Evolutionary conservation across 371 early-diverging fungal genomes (phyloP).

Genomic region (Rhizopus stolonifer): DNA sequence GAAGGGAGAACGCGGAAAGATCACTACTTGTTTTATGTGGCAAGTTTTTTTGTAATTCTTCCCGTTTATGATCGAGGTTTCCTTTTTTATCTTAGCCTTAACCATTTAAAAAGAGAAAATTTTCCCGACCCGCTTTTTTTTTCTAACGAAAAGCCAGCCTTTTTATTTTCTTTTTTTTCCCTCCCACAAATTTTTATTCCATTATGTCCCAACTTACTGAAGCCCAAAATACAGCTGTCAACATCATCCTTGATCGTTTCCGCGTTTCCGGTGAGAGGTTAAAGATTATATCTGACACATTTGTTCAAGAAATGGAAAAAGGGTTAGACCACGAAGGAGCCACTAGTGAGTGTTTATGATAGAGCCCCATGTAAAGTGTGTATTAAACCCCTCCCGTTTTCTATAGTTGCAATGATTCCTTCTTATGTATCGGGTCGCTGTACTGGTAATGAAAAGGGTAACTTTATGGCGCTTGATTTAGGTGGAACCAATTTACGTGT

Average conservation of each 20-base stretch:
- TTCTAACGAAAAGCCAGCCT: background rate
- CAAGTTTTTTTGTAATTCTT: too few relatives aligned
- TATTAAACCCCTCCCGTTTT: background rate
- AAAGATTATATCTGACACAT: conserved; percentile 59
- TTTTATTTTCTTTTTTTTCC: background rate
- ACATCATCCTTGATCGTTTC: conserved; percentile 54
- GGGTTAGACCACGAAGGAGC: conserved; percentile 67
- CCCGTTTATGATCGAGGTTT: too few relatives aligned
- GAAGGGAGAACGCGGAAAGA: too few relatives aligned
- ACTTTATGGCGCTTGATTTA: conserved; percentile 87
- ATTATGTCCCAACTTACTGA: background rate
- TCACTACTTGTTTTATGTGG: too few relatives aligned
- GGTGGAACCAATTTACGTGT: conserved; percentile 95
- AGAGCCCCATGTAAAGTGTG: too few relatives aligned
- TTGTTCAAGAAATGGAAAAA: conserved; percentile 70
- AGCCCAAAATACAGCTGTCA: conserved; percentile 37
- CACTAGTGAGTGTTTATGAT: conserved; percentile 30
- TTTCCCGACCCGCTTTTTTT: background rate
- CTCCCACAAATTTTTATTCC: background rate
- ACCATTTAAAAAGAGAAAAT: background rate
- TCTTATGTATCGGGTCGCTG: conserved; percentile 81
- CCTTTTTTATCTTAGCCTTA: too few relatives aligned
- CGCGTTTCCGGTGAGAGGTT: conserved; percentile 55
- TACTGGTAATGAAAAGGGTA: conserved; percentile 82
- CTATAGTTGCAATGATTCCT: conserved; percentile 66